Percentiles rank a stretch among this genome's conserved stretches.
Conservation (phyloP, 2,329 filamentous ascomycete species). For the Alternaria viburni region DNA sequence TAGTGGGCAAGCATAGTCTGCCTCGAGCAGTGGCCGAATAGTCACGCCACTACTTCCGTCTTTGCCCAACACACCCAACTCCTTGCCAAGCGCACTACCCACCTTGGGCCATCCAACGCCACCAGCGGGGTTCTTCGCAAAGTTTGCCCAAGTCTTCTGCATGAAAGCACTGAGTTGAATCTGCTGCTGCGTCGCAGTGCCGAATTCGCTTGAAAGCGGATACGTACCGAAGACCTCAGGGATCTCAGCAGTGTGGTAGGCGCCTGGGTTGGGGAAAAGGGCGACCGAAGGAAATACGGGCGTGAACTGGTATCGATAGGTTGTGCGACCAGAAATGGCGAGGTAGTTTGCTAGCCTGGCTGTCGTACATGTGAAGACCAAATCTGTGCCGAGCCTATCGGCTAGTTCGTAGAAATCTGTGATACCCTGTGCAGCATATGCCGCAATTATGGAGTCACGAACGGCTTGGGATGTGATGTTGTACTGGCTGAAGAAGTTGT, state of each 20-base stretch:
- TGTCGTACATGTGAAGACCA: conserved; percentile 14
- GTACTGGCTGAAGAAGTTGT: neutral
- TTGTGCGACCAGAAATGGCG: conserved; percentile 12
- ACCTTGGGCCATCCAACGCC: conserved; percentile 19
- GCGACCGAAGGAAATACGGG: conserved; percentile 14
- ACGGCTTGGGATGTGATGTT: conserved; percentile 7
- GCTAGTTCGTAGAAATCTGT: neutral
- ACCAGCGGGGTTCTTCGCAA: conserved; percentile 23
- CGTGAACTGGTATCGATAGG: conserved; percentile 27
- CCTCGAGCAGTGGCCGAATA: conserved; percentile 2
- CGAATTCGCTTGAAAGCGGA: conserved; percentile 10
- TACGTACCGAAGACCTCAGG: conserved; percentile 31
- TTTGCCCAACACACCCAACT: conserved; percentile 16
- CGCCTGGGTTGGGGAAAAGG: conserved; percentile 15
- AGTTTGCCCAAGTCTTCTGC: conserved; percentile 29
- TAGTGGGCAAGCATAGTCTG: conserved; percentile 15
- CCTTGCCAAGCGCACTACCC: neutral
- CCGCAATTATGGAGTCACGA: conserved; percentile 2
- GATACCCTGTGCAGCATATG: conserved; percentile 1
- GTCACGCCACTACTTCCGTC: conserved; percentile 10
- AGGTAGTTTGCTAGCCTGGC: conserved; percentile 10
- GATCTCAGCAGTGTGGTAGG: conserved; percentile 30
- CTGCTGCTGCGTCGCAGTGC: conserved; percentile 20
- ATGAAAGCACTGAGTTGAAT: conserved; percentile 26
- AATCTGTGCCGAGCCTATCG: conserved; percentile 14